phyloP scores from a whole-genome alignment of 2,329 filamentous ascomycete species.

The Acephala macrosclerotiorum region DNA sequence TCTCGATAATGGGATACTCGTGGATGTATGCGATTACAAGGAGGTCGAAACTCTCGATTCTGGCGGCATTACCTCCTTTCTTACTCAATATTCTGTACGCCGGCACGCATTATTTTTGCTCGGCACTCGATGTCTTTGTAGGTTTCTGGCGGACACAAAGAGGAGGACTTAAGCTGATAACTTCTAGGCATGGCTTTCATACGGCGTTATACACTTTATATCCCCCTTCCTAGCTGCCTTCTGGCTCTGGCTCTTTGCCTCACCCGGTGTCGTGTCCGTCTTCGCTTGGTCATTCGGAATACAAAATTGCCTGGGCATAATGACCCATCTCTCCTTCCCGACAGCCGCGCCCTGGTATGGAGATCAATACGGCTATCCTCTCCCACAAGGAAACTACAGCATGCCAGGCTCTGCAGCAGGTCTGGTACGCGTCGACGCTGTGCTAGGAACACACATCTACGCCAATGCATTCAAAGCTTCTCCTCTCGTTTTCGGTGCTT shows the following conservation, averaged over 20 bases:
- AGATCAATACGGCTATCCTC: constrained; percentile 75
- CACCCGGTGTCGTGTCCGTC: constrained; percentile 82
- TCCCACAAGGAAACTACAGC: constrained; percentile 89
- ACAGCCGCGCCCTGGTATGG: constrained; percentile 97
- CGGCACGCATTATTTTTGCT: constrained; percentile 70
- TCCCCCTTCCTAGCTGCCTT: constrained; percentile 80
- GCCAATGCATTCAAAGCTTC: constrained; percentile 90
- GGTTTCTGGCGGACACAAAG: constrained; percentile 5
- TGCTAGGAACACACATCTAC: constrained; percentile 89
- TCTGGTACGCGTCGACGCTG: constrained; percentile 83
- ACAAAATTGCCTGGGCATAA: constrained; percentile 87
- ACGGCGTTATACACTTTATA: constrained; percentile 88
- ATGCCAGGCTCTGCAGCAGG: constrained; percentile 90
- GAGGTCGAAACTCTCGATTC: constrained; percentile 36
- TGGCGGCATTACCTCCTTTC: constrained; percentile 38
- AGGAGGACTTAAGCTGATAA: constrained; percentile 72
- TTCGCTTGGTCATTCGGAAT: constrained; percentile 90
- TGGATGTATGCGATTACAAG: constrained; percentile 41
- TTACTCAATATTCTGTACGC: constrained; percentile 81
- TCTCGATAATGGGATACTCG: constrained; percentile 33
- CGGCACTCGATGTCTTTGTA: constrained; percentile 39
- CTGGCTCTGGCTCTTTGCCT: constrained; percentile 86
- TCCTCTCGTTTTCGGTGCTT: constrained; percentile 90
- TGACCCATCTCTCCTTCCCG: constrained; percentile 86
- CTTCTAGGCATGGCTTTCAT: constrained; percentile 81